phyloP scores from a whole-genome alignment of 257 asterid genomes.

The Fraxinus cuspidata region DNA sequence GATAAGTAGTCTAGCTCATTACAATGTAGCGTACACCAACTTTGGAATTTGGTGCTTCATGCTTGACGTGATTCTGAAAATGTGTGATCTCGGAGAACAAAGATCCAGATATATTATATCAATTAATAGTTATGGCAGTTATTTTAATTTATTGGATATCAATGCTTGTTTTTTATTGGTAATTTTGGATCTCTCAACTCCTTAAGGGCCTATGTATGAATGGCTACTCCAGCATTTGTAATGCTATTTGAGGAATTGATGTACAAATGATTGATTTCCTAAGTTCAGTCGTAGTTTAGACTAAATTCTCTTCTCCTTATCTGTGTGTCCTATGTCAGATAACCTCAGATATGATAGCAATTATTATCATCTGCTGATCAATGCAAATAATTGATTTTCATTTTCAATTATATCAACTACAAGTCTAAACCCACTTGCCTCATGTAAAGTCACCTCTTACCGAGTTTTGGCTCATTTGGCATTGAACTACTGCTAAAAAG shows the following conservation, averaged over 20 bases:
- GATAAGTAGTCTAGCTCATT: background rate
- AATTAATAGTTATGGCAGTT: background rate
- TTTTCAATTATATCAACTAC: background rate
- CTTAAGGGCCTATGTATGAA: background rate
- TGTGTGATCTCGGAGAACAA: background rate
- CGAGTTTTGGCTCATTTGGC: constrained; percentile 10
- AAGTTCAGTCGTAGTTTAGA: background rate
- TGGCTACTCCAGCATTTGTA: background rate
- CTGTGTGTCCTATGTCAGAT: background rate
- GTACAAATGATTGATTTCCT: background rate
- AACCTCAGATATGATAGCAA: background rate
- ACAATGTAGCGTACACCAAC: background rate
- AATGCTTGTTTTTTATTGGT: background rate
- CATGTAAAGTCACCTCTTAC: constrained; percentile 7
- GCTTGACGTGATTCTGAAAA: background rate
- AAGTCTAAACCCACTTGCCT: background rate
- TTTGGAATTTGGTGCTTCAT: background rate
- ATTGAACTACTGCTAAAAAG: constrained; percentile 1
- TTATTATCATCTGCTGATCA: background rate
- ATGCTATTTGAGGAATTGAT: background rate
- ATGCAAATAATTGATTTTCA: background rate
- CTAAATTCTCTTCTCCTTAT: background rate
- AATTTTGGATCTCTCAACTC: background rate
- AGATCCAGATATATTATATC: background rate
- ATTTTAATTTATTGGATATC: background rate